Percentiles rank a stretch among this genome's conserved stretches.
Evolutionary conservation across 805 yeast species (phyloP).

Genomic region (Teunomyces kruisii): DNA sequence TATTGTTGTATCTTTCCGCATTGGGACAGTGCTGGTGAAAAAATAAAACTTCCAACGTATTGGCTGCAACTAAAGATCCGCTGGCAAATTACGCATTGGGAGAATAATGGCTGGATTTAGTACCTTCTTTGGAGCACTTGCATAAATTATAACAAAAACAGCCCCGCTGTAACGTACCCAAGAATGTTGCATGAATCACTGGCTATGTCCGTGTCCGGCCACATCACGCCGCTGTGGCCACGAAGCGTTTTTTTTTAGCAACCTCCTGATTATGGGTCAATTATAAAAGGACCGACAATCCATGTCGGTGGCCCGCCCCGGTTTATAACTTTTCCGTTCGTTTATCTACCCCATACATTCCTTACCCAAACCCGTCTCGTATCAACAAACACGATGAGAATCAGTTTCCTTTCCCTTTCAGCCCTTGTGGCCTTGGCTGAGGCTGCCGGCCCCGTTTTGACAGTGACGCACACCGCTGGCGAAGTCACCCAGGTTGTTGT

Average conservation of each 20-base stretch:
- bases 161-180: not conserved
- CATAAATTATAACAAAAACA: not conserved
- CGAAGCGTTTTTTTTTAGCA: not conserved
- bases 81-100: not conserved
- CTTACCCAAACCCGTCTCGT: not conserved
- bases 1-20: not conserved
- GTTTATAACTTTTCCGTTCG: not conserved
- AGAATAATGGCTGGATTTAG: not conserved
- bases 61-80: not conserved
- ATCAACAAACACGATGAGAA: slow-evolving; percentile 1
- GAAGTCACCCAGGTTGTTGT: slow-evolving; percentile 22
- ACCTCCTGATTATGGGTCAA: not conserved
- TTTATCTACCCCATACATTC: not conserved
- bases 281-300: not conserved
- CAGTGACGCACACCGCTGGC: slow-evolving; percentile 26
- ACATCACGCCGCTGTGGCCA: not conserved
- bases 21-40: not conserved
- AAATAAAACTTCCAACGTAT: not conserved
- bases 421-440: slow-evolving; percentile 5
- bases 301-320: not conserved
- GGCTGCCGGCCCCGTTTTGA: slow-evolving; percentile 7
- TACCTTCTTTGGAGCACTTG: not conserved
- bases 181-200: not conserved
- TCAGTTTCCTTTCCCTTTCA: not conserved
- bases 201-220: not conserved